Conservation (phyloP, 768 basidiomycete genomes). For the Boletus rubropictus region DNA sequence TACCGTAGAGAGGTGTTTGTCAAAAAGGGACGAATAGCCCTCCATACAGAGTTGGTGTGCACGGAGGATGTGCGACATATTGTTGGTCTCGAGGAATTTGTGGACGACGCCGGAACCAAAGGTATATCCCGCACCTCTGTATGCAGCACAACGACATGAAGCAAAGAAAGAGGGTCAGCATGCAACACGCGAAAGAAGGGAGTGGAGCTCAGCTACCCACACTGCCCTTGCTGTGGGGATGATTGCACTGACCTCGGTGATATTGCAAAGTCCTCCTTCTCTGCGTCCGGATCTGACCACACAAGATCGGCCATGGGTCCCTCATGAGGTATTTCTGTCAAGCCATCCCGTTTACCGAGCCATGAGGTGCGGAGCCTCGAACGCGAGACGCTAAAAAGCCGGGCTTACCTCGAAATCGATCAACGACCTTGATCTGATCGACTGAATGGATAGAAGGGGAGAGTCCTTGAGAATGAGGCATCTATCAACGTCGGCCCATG, state of each 20-base stretch:
- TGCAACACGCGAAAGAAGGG: conserved; percentile 5
- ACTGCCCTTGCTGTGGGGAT: conserved; percentile 6
- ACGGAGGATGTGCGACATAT: conserved; percentile 95
- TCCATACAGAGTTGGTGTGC: conserved; percentile 99
- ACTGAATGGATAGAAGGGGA: conserved; percentile 98
- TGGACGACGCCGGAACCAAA: conserved; percentile 97
- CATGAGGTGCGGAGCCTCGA: conserved; percentile 22
- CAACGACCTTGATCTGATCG: conserved; percentile 98
- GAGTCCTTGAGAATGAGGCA: conserved; percentile 51
- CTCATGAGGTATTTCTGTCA: conserved; percentile 93
- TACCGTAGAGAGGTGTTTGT: conserved; percentile 91
- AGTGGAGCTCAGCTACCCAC: conserved; percentile 10
- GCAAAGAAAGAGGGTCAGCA: conserved; percentile 5
- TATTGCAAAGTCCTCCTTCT: conserved; percentile 99
- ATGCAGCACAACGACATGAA: conserved; percentile 1
- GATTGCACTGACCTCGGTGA: conserved; percentile 72
- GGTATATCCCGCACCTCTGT: conserved; percentile 94
- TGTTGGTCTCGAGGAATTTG: conserved; percentile 94
- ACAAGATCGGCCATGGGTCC: conserved; percentile 99
- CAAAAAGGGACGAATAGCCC: conserved; percentile 95
- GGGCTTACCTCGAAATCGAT: conserved; percentile 85
- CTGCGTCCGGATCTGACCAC: conserved; percentile 99
- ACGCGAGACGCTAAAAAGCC: conserved; percentile 16
- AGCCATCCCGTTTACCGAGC: conserved; percentile 7
- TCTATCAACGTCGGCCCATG: conserved; percentile 1